Percentiles rank a stretch among this genome's conserved stretches.
These are phyloP conservation scores for Amauroascus niger DNA, from an alignment of 2,329 filamentous ascomycete genomes.

Conservation along the genomic window DNA sequence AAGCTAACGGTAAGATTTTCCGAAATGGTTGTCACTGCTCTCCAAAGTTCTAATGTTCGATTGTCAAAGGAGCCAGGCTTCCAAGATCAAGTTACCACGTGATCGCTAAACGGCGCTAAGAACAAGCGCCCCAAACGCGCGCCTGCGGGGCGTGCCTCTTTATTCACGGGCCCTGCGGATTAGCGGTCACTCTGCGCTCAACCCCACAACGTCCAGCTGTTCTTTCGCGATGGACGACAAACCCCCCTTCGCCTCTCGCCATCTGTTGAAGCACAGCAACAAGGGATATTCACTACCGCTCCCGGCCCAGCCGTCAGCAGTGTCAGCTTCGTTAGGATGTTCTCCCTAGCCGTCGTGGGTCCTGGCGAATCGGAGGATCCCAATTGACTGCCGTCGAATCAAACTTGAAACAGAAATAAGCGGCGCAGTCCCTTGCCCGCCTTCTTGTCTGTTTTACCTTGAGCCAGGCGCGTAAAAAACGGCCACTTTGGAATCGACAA, in stretches of 20 bases:
- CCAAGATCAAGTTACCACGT: background rate
- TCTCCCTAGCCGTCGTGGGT: background rate
- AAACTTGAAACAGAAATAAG: constrained; percentile 7
- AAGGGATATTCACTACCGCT: background rate
- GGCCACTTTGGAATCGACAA: background rate
- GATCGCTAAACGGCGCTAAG: background rate
- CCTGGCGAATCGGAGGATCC: constrained; percentile 2
- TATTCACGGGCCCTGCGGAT: background rate
- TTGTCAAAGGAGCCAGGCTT: background rate
- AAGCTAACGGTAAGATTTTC: too few species aligned
- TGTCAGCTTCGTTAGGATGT: background rate
- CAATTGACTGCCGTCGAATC: background rate
- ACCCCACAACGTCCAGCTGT: background rate
- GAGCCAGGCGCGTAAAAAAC: background rate
- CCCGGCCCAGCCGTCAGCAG: background rate
- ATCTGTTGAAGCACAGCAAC: background rate
- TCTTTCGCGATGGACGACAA: too few species aligned
- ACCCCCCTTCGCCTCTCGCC: background rate
- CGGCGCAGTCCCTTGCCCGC: constrained; percentile 3
- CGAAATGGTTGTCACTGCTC: too few species aligned
- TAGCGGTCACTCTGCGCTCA: background rate
- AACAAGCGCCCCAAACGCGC: background rate
- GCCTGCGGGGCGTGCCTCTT: background rate
- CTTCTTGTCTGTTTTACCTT: constrained; percentile 5
- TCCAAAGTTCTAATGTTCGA: too few species aligned